A percentile compares a stretch with the other conserved stretches of the same genome.
These are phyloP conservation scores for Camellia oleifera DNA, from an alignment of 179 eudicot genomes.

Conservation along the genomic window DNA sequence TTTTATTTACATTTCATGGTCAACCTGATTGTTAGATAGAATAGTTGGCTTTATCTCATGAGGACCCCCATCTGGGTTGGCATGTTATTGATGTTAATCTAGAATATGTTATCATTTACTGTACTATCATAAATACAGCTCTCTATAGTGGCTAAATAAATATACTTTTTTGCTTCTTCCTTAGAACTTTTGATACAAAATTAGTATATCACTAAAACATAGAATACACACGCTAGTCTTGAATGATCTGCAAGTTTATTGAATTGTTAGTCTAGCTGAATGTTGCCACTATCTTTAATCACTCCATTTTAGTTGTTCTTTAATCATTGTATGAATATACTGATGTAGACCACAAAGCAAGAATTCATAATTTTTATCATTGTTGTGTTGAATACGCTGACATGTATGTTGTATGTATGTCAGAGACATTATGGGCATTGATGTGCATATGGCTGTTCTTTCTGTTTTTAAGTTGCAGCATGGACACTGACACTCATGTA, in stretches of 20 bases:
- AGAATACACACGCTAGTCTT: neutral
- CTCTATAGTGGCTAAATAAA: conserved; percentile 5
- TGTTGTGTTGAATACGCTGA: neutral
- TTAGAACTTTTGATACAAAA: neutral
- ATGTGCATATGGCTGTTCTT: conserved; percentile 6
- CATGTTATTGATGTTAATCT: neutral
- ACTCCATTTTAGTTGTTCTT: neutral
- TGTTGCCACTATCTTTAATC: neutral
- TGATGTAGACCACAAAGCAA: neutral
- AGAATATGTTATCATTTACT: neutral
- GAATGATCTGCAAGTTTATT: neutral
- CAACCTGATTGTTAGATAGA: conserved; percentile 2
- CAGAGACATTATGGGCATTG: neutral
- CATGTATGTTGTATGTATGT: neutral
- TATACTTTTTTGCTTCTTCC: conserved; percentile 4
- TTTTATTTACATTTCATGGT: conserved; percentile 12
- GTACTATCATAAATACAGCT: neutral
- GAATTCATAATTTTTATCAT: neutral
- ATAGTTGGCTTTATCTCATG: conserved; percentile 14
- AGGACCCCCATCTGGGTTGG: conserved; percentile 15
- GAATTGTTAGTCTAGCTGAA: neutral
- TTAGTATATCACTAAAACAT: neutral
- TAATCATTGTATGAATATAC: neutral
- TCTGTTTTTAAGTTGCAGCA: conserved; percentile 15
- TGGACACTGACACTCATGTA: conserved; percentile 13